phyloP scores from a whole-genome alignment of 192 early-diverging fungal genomes.

The Hyaloraphidium curvatum region DNA sequence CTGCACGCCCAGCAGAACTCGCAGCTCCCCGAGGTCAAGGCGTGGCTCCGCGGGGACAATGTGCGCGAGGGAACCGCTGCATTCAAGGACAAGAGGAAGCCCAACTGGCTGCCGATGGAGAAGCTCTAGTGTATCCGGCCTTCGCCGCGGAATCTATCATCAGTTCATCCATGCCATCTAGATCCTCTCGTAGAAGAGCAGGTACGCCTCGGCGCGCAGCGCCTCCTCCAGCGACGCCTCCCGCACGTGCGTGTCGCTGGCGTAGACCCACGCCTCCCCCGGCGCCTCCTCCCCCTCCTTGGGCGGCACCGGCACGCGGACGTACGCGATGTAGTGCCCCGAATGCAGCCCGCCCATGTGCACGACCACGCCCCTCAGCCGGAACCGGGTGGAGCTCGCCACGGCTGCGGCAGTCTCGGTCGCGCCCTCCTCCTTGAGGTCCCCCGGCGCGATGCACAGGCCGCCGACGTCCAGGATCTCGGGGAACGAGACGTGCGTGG shows the following conservation, averaged over 20 bases:
- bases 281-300: neutral
- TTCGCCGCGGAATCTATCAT: no score
- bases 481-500: neutral
- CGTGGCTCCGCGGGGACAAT: no score
- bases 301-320: neutral
- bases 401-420: neutral
- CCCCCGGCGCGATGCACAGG: neutral
- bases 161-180: no score
- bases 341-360: neutral
- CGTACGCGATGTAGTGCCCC: conserved; percentile 1
- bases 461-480: neutral
- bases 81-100: no score
- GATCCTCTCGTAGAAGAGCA: conserved; percentile 1
- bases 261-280: conserved; percentile 1
- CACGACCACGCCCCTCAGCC: neutral
- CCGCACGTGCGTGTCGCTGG: neutral
- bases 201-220: neutral
- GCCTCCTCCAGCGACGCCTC: neutral
- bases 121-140: no score
- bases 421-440: neutral
- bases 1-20: neutral
- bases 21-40: no score
- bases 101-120: no score
- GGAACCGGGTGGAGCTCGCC: neutral
- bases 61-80: no score